Evolutionary conservation across 148 eudicot genomes (phyloP).

Genomic region (Cornus suecica): DNA sequence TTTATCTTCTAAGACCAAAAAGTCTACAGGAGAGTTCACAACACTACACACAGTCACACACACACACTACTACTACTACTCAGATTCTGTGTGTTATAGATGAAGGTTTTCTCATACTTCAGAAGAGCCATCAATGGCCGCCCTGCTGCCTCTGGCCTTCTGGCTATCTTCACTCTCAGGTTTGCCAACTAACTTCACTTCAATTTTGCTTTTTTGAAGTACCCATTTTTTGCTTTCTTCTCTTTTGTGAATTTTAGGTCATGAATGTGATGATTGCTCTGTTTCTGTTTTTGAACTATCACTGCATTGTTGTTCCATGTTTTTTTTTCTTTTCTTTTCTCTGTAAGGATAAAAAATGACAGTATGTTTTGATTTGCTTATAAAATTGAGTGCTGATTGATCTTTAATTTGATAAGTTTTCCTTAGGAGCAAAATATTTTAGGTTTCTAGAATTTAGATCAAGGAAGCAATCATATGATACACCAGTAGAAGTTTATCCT

Average conservation of each 20-base stretch:
- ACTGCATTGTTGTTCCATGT: not conserved
- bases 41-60: not conserved
- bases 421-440: not conserved
- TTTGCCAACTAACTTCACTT: not conserved
- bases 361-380: no score
- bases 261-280: not conserved
- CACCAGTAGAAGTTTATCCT: not conserved
- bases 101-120: not conserved
- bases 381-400: not conserved
- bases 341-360: not conserved
- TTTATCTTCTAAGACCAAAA: not conserved
- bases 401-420: not conserved
- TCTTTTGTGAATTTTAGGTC: not conserved
- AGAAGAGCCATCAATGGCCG: slow-evolving; percentile 12
- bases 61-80: no score
- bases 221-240: not conserved
- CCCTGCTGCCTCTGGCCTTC: slow-evolving; percentile 18
- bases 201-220: not conserved
- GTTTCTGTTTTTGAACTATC: not conserved
- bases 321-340: no score
- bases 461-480: not conserved
- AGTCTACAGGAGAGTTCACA: not conserved
- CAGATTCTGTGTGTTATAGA: not conserved
- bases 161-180: slow-evolving; percentile 28
- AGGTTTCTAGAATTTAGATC: not conserved